Evolutionary conservation across 345 rosid species (phyloP).

Genomic region (Alliaria petiolata): DNA sequence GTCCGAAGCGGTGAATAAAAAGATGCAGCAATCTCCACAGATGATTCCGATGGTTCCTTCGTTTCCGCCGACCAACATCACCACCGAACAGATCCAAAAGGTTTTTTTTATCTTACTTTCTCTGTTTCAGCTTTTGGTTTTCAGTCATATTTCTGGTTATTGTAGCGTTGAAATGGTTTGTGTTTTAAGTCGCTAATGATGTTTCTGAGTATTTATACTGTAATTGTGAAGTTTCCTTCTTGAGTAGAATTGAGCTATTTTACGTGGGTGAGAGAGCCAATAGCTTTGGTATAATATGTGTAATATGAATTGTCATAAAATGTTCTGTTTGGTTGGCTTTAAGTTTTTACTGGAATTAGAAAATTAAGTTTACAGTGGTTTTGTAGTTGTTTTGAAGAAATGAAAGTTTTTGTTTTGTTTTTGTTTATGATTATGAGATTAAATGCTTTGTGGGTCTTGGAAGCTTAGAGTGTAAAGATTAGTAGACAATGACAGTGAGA

Average conservation of each 20-base stretch:
- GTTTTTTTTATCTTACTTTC: constrained; percentile 30
- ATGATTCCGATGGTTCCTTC: constrained; percentile 79
- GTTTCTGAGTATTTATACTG: not conserved
- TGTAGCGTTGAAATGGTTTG: not conserved
- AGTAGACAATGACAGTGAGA: not conserved
- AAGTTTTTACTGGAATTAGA: not conserved
- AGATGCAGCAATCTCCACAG: constrained; percentile 84
- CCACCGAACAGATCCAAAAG: constrained; percentile 98
- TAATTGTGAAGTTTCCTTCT: not conserved
- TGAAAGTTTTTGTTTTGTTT: not conserved
- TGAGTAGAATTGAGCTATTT: not conserved
- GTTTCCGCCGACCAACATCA: constrained; percentile 62
- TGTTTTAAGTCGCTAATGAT: not conserved
- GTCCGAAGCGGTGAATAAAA: not conserved
- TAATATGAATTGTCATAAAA: not conserved
- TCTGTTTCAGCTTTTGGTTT: not conserved
- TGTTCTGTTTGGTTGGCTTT: not conserved
- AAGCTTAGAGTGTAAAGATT: not conserved
- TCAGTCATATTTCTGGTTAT: not conserved
- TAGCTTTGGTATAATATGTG: not conserved
- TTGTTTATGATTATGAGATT: not conserved
- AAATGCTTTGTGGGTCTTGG: not conserved
- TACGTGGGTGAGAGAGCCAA: not conserved
- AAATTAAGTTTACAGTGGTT: not conserved
- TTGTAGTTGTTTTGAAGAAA: too few species aligned